Base-by-base conservation (phyloP, 2,329 filamentous ascomycete genomes). In the Talaromyces sp. region DNA sequence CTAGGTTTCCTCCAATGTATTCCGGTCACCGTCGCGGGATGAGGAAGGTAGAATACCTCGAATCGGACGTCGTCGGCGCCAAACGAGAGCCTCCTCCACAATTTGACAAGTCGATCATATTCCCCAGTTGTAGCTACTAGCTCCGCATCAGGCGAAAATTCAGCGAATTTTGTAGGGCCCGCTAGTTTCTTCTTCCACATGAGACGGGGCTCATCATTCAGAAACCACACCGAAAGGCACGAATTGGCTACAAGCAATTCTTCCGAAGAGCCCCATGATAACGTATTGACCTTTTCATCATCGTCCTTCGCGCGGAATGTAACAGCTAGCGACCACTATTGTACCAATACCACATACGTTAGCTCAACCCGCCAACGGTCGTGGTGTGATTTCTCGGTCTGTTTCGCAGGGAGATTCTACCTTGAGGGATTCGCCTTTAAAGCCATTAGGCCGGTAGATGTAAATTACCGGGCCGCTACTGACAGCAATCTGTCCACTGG, bases 61-160 rank as follows among this genome's bases (percentile, higher is more conserved):
- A 97, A 97, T 58, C 89, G 83, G 39, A 91, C 88, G 64, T 95
- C 88, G 59, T 91, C 87, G 0, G 85, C 82, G 13, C 91, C 91
- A 69, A 93, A 97, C 8, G 88, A 89, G 22, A 96, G 78, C 55
- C 93, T 84, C 62, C 91, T 85, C 94, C 95, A 99, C 66, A 97
- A 83, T 75, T 99, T 97, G 64, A 96, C 86, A 19, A 97, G 77
- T 53, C 87, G 82, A 72, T 97, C 94, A 69, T 89, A 84, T 52
- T 81, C 78, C 41, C 91, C 89, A 11, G 89, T 83, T 1, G 89
- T 92, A 17, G 91, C 93, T 55, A 97, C 90, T 61, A 96, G 85
- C 19, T 87, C 86, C 11, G 90, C 92, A 71, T 96, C 93, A 62
- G 90, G 90, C 1, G 93, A 96, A 64, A 97, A 85, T 8, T 81